Conservation (phyloP, 257 asterid species). For the Solanum rostratum region DNA sequence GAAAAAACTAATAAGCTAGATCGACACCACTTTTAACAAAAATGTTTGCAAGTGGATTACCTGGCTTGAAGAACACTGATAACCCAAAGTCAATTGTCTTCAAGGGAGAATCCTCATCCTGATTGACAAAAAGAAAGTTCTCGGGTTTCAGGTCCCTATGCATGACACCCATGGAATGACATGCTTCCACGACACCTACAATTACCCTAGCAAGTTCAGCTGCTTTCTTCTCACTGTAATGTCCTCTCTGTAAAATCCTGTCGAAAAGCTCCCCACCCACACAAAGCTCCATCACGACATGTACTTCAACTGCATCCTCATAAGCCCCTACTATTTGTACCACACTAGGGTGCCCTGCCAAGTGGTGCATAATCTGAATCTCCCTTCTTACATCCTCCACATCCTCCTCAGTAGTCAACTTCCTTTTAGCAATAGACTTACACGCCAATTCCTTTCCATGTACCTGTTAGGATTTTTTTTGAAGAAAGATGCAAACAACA, state of each 20-base stretch:
- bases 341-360: constrained; percentile 57
- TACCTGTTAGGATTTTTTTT: background rate
- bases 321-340: constrained; percentile 64
- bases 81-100: constrained; percentile 78
- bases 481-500: background rate
- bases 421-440: constrained; percentile 70
- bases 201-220: constrained; percentile 83
- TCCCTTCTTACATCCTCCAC: constrained; percentile 89
- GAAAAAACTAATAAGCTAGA: background rate
- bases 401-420: constrained; percentile 49
- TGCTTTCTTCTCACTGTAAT: constrained; percentile 77
- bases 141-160: constrained; percentile 87
- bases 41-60: constrained; percentile 15
- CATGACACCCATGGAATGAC: constrained; percentile 88
- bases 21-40: background rate
- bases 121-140: constrained; percentile 57
- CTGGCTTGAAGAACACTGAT: constrained; percentile 82
- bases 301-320: constrained; percentile 75
- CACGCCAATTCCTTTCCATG: constrained; percentile 67
- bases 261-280: constrained; percentile 87
- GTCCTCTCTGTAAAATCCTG: constrained; percentile 71
- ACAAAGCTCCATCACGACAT: constrained; percentile 83
- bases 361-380: constrained; percentile 85
- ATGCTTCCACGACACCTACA: constrained; percentile 66
- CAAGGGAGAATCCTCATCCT: constrained; percentile 55